phyloP scores from a whole-genome alignment of 345 rosid genomes.

The Citrus mangshanensis region DNA sequence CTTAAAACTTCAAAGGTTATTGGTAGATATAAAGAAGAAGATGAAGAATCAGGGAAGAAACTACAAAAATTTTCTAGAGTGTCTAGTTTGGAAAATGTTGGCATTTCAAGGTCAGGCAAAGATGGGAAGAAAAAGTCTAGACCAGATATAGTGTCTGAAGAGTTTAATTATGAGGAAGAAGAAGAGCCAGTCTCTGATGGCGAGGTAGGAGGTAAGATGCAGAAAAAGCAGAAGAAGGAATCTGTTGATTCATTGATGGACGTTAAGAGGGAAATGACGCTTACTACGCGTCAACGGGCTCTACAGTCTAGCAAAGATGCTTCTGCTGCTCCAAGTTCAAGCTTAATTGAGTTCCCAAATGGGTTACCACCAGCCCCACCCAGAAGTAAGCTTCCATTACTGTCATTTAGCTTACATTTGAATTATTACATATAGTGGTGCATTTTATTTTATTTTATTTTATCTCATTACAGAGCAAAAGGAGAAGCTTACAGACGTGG shows the following conservation, averaged over 20 bases:
- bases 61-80: slow-evolving; percentile 60
- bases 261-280: slow-evolving; percentile 58
- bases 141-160: slow-evolving; percentile 44
- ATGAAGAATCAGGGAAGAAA: slow-evolving; percentile 56
- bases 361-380: slow-evolving; percentile 94
- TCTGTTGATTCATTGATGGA: slow-evolving; percentile 54
- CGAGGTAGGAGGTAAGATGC: slow-evolving; percentile 44
- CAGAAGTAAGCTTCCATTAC: slow-evolving; percentile 58
- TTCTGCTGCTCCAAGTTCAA: slow-evolving; percentile 40
- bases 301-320: slow-evolving; percentile 78
- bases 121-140: slow-evolving; percentile 56
- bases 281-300: slow-evolving; percentile 90
- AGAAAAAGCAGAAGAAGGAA: slow-evolving; percentile 56
- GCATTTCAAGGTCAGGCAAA: slow-evolving; percentile 33
- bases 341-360: slow-evolving; percentile 70
- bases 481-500: slow-evolving; percentile 79
- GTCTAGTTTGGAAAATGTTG: slow-evolving; percentile 42
- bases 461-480: slow-evolving; percentile 55
- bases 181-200: slow-evolving; percentile 47
- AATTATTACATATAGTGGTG: slow-evolving; percentile 1
- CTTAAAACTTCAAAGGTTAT: slow-evolving; percentile 53
- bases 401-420: not conserved
- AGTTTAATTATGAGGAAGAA: slow-evolving; percentile 59
- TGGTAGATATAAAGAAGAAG: slow-evolving; percentile 41
- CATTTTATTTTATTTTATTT: slow-evolving; percentile 2